These are phyloP conservation scores for Akanthomyces muscarius DNA, from an alignment of 2,329 filamentous ascomycete genomes.

Conservation along the genomic window DNA sequence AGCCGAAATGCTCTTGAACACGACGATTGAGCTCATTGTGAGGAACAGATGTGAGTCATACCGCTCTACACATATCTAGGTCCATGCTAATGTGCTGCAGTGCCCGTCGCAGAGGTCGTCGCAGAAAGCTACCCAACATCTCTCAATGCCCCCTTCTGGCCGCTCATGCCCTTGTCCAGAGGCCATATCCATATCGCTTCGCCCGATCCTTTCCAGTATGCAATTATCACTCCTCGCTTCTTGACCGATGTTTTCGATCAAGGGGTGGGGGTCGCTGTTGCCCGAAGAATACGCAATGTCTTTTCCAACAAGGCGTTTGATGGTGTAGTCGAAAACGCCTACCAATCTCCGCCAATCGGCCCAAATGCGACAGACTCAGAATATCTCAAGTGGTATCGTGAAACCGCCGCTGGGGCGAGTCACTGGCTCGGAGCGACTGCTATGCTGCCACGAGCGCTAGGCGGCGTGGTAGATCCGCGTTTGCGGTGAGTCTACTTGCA, in stretches of 20 bases:
- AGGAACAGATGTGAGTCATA: constrained; percentile 14
- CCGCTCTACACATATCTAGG: background rate
- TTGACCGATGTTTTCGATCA: constrained; percentile 23
- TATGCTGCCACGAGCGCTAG: constrained; percentile 24
- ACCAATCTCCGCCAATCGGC: constrained; percentile 21
- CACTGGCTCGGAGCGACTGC: constrained; percentile 26
- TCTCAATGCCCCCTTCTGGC: constrained; percentile 23
- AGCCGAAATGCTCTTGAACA: constrained; percentile 22
- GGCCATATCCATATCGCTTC: constrained; percentile 25
- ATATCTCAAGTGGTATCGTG: constrained; percentile 21
- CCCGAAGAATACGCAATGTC: constrained; percentile 18
- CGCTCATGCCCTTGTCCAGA: constrained; percentile 23
- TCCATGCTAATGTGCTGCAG: constrained; percentile 15
- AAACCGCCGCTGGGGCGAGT: constrained; percentile 18
- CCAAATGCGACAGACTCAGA: constrained; percentile 22
- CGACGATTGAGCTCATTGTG: constrained; percentile 22
- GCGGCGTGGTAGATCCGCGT: constrained; percentile 23
- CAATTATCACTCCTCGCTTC: constrained; percentile 23
- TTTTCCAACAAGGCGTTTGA: constrained; percentile 21
- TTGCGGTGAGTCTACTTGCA: constrained; percentile 17
- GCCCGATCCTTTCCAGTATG: constrained; percentile 20
- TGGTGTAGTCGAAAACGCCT: constrained; percentile 21
- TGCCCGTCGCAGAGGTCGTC: constrained; percentile 23
- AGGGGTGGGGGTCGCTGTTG: constrained; percentile 21
- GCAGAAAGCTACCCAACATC: constrained; percentile 19